phyloP scores from a whole-genome alignment of 352 stramenopile genomes.

The Globisporangium paddicum region DNA sequence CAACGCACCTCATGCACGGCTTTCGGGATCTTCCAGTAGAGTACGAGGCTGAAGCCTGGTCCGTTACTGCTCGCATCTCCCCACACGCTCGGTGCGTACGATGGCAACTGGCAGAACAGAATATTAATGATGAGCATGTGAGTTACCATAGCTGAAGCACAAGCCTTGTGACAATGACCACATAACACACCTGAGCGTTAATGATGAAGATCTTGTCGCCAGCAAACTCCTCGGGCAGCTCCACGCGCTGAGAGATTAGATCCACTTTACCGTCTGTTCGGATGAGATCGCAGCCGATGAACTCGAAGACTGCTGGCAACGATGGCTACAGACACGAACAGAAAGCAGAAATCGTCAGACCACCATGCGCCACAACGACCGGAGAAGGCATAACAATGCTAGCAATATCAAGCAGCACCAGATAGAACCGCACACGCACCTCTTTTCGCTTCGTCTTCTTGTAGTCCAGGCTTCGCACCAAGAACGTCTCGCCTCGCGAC shows the following conservation, averaged over 20 bases:
- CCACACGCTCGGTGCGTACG: slow-evolving; percentile 75
- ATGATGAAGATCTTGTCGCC: slow-evolving; percentile 73
- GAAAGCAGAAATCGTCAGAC: neutral
- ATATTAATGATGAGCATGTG: neutral
- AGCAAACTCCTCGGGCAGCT: slow-evolving; percentile 48
- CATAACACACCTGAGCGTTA: slow-evolving; percentile 54
- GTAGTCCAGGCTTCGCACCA: slow-evolving; percentile 71
- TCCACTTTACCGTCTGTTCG: slow-evolving; percentile 68
- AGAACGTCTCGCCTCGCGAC: slow-evolving; percentile 55
- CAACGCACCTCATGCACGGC: slow-evolving; percentile 42
- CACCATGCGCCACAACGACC: too few relatives aligned
- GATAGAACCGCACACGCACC: slow-evolving; percentile 17
- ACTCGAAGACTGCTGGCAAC: slow-evolving; percentile 63
- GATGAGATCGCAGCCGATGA: slow-evolving; percentile 69
- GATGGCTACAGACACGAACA: slow-evolving; percentile 27
- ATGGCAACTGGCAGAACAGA: slow-evolving; percentile 40
- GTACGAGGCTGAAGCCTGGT: slow-evolving; percentile 64
- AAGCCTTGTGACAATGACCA: neutral
- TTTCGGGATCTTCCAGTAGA: slow-evolving; percentile 81
- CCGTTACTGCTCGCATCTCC: slow-evolving; percentile 57
- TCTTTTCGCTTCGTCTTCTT: slow-evolving; percentile 82
- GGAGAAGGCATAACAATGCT: too few relatives aligned
- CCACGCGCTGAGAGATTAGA: slow-evolving; percentile 66
- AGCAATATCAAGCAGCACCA: too few relatives aligned
- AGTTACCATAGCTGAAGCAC: neutral